Evolutionary conservation across 2,329 filamentous ascomycete genomes (phyloP), one percentile per base, ranked within the genome.

Genomic region (Sclerotiophoma versabilis): DNA sequence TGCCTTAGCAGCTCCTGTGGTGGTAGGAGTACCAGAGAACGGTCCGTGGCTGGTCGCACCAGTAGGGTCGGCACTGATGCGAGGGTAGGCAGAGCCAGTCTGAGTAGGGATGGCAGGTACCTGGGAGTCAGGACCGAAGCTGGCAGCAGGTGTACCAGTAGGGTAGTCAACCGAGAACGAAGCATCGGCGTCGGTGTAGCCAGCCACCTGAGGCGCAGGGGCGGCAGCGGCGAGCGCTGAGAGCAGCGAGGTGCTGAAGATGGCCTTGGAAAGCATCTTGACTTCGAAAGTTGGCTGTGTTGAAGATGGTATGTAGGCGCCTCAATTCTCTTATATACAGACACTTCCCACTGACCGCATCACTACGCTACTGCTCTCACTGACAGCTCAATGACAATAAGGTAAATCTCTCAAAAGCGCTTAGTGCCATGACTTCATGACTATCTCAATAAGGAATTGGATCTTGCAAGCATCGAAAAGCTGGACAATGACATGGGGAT

Each of bases 31-130:
- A 2, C 90, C 90, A 2, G 76, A 84, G 72, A 80, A 93, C 0
- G 88, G 82, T 0, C 89, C 89, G 69, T 93, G 89, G 4, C 82
- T 84, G 2, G 87, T 88, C 5, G 85, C 79, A 25, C 88, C 83
- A 30, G 81, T 84, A 12, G 81, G 73, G 49, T 80, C 72, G 38
- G 77, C 76, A 60, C 79, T 83, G 46, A 79, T 68, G 54, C 80
- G 75, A 4, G 83, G 77, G 29, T 71, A 75, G 27, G 72, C 76
- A 41, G 75, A 71, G n/a, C 50, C 55, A 36, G 73, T 63, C 32
- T 71, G 32, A 36, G 68, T 62, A 39, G 73, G 54, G 6, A 59
- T 69, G 49, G 76, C 77, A 36, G 75, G 63, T 42, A 81, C 64
- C 46, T 75, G 71, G 39, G 78, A 80, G 62, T 78, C 75, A 11